phyloP scores from a whole-genome alignment of 257 asterid genomes.

The Solanum raphanifolium region DNA sequence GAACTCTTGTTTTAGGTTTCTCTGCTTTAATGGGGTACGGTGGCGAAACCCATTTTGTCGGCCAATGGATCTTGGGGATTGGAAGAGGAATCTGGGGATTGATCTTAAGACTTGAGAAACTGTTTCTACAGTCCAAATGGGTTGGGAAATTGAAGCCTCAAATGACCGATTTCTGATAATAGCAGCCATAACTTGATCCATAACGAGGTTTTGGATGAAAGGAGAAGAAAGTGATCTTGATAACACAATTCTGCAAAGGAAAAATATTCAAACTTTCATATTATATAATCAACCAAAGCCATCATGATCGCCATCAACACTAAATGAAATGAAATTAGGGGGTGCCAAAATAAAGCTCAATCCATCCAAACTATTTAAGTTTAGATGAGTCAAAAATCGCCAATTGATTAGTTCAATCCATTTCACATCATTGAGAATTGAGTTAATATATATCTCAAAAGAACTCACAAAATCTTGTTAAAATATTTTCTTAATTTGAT shows the following conservation, averaged over 20 bases:
- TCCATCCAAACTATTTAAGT: no score
- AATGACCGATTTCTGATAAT: conserved; percentile 42
- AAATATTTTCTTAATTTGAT: no score
- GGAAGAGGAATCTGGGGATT: conserved; percentile 71
- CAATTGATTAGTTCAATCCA: neutral
- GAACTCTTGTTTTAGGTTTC: conserved; percentile 45
- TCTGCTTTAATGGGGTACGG: conserved; percentile 64
- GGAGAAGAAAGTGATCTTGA: conserved; percentile 5
- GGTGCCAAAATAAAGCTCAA: no score
- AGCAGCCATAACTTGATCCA: conserved; percentile 16
- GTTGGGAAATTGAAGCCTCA: neutral
- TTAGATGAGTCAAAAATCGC: no score
- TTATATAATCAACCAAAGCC: neutral
- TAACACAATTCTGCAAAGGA: conserved; percentile 9
- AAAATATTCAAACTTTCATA: neutral
- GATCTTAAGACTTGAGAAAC: conserved; percentile 60
- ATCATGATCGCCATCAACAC: no score
- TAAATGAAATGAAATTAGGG: no score
- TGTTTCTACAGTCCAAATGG: conserved; percentile 15
- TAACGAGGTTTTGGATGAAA: conserved; percentile 6
- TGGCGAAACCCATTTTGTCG: conserved; percentile 66
- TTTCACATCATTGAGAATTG: neutral
- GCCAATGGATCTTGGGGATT: conserved; percentile 74
- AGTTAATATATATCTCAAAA: neutral
- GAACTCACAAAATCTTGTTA: no score